Evolutionary conservation across 2,329 filamentous ascomycete species (phyloP).

Genomic region (Talaromyces sp.): DNA sequence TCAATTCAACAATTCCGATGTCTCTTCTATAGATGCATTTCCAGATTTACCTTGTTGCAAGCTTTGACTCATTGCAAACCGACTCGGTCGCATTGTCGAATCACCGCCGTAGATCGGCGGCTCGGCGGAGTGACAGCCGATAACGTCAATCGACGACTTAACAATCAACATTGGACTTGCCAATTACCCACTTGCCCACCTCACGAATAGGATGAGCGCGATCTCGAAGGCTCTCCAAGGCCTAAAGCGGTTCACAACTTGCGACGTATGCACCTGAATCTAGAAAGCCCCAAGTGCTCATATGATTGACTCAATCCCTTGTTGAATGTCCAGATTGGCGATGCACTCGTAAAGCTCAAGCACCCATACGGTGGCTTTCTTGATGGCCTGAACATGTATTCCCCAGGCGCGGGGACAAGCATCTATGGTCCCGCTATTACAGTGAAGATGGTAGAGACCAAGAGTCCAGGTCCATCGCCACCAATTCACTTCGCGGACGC

Average conservation of each 20-base stretch:
- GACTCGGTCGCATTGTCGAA: not conserved
- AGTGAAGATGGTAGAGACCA: conserved; percentile 20
- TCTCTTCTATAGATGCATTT: not conserved
- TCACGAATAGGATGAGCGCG: conserved; percentile 6
- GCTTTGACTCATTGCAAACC: not conserved
- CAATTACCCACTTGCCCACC: not conserved
- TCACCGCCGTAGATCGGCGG: not conserved
- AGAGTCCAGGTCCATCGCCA: conserved; percentile 15
- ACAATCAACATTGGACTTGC: not conserved
- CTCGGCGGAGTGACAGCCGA: not conserved
- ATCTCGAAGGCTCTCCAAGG: conserved; percentile 11
- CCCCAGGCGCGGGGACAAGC: conserved; percentile 10
- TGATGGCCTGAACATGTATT: conserved; percentile 19
- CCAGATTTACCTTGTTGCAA: not conserved
- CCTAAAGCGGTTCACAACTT: conserved; percentile 18
- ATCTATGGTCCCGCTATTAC: conserved; percentile 18
- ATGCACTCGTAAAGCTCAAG: conserved; percentile 21
- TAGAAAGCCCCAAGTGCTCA: not conserved
- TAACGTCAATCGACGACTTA: not conserved
- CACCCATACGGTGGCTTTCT: conserved; percentile 19
- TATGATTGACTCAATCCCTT: not conserved
- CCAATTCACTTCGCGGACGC: conserved; percentile 19
- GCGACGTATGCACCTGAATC: conserved; percentile 11
- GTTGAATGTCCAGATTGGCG: conserved; percentile 13
- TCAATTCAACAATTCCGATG: too few relatives aligned